These are phyloP conservation scores for Hepatocystis sp. DNA, from an alignment of 169 alveolate genomes.

Conservation along the genomic window DNA sequence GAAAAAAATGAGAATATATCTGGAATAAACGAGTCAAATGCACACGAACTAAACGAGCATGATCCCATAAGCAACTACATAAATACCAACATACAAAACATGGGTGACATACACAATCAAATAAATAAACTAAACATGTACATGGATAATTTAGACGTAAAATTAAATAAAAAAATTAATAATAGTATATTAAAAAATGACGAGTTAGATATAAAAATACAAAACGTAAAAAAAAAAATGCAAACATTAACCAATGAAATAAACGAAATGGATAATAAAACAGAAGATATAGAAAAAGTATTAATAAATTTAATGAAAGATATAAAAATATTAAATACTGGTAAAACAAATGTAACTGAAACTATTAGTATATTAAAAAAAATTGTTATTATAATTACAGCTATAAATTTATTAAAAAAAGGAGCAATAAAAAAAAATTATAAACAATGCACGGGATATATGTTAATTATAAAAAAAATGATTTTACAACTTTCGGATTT, in stretches of 20 bases:
- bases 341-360: conserved; percentile 68
- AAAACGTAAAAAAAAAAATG: conserved; percentile 43
- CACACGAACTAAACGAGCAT: no score
- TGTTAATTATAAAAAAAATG: conserved; percentile 52
- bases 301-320: conserved; percentile 45
- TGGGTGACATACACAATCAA: conserved; percentile 27
- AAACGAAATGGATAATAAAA: conserved; percentile 47
- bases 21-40: no score
- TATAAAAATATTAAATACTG: conserved; percentile 65
- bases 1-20: no score
- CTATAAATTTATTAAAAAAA: conserved; percentile 61
- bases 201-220: conserved; percentile 42
- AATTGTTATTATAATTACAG: conserved; percentile 59
- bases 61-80: conserved; percentile 37
- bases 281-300: conserved; percentile 55
- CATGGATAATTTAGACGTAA: conserved; percentile 21
- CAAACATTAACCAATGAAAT: conserved; percentile 26
- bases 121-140: conserved; percentile 34
- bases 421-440: conserved; percentile 62
- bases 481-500: conserved; percentile 20
- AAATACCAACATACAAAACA: conserved; percentile 25
- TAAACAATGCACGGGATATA: conserved; percentile 22
- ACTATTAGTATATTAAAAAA: conserved; percentile 62
- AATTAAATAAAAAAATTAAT: conserved; percentile 29
- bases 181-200: conserved; percentile 16